A percentile compares a stretch with the other conserved stretches of the same genome.
phyloP scores from a whole-genome alignment of 1,284 basidiomycete species.

The Gymnopus androsaceus region DNA sequence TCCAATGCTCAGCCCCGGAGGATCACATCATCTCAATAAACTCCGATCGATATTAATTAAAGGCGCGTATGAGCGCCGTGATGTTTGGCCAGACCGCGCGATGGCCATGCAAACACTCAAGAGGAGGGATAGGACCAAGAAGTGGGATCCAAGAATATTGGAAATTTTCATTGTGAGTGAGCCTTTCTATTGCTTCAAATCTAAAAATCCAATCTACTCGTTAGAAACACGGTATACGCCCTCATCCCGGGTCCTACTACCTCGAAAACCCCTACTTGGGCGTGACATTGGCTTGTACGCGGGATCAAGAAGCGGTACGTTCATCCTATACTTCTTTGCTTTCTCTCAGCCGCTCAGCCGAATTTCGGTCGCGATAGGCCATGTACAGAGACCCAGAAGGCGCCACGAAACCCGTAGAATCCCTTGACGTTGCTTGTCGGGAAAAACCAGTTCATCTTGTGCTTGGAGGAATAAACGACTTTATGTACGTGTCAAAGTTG shows the following conservation, averaged over 20 bases:
- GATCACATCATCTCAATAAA: constrained; percentile 38
- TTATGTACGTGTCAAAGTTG: constrained; percentile 39
- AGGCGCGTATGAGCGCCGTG: constrained; percentile 45
- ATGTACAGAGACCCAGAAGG: constrained; percentile 56
- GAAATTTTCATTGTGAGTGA: constrained; percentile 49
- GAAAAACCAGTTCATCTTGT: constrained; percentile 50
- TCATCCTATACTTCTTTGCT: neutral
- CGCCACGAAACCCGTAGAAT: constrained; percentile 47
- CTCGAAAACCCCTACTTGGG: constrained; percentile 33
- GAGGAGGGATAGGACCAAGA: constrained; percentile 30
- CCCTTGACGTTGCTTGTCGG: constrained; percentile 40
- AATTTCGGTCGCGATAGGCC: constrained; percentile 29
- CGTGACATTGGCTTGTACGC: constrained; percentile 54
- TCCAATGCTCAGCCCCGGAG: constrained; percentile 54
- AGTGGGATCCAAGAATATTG: constrained; percentile 53
- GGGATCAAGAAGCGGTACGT: constrained; percentile 58
- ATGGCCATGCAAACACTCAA: constrained; percentile 39
- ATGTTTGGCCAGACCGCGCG: constrained; percentile 48
- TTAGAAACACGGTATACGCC: constrained; percentile 48
- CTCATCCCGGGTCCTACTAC: constrained; percentile 34
- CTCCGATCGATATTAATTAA: constrained; percentile 44
- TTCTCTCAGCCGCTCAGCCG: neutral
- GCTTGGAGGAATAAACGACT: constrained; percentile 50
- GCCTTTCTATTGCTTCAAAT: neutral
- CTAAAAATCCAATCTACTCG: neutral